phyloP scores from a whole-genome alignment of 208 protist genomes.

The Crithidia sp. region DNA sequence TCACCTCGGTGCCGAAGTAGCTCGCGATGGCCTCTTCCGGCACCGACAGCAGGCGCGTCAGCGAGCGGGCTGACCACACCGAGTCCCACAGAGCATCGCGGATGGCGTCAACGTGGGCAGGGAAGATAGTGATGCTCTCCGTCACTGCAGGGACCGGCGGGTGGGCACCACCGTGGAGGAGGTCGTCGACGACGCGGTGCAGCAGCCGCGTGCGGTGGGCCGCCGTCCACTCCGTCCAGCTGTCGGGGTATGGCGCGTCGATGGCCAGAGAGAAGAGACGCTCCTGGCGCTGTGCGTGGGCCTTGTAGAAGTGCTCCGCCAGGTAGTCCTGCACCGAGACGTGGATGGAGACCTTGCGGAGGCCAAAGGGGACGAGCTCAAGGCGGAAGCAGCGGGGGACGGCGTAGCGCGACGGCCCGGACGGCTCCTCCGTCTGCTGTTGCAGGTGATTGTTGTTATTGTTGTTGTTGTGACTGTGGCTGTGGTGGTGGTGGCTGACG shows the following conservation, averaged over 20 bases:
- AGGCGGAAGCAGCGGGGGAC: slow-evolving; percentile 40
- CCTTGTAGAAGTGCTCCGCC: slow-evolving; percentile 41
- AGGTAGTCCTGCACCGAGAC: slow-evolving; percentile 36
- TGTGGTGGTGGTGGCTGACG: neutral
- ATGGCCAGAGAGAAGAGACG: slow-evolving; percentile 26
- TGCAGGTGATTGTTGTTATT: neutral
- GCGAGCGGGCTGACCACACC: slow-evolving; percentile 12
- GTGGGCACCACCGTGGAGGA: slow-evolving; percentile 32
- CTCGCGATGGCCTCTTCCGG: slow-evolving; percentile 30
- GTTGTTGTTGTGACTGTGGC: slow-evolving; percentile 1
- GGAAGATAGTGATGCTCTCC: slow-evolving; percentile 29
- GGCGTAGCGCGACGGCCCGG: slow-evolving; percentile 19
- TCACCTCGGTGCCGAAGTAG: slow-evolving; percentile 71
- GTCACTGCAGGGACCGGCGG: slow-evolving; percentile 24
- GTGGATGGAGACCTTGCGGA: slow-evolving; percentile 37
- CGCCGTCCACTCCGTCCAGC: slow-evolving; percentile 33
- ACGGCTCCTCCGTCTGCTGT: neutral
- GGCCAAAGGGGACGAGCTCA: slow-evolving; percentile 32
- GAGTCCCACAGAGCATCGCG: slow-evolving; percentile 39
- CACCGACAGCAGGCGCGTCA: slow-evolving; percentile 18
- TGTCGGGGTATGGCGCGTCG: slow-evolving; percentile 43
- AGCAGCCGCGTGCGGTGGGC: slow-evolving; percentile 54
- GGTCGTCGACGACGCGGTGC: slow-evolving; percentile 42
- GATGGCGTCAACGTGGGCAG: slow-evolving; percentile 39
- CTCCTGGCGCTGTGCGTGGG: slow-evolving; percentile 24